Percentiles rank a stretch among this genome's conserved stretches.
Evolutionary conservation across 2,329 filamentous ascomycete genomes (phyloP).

Genomic region (Pyrenophora teres): DNA sequence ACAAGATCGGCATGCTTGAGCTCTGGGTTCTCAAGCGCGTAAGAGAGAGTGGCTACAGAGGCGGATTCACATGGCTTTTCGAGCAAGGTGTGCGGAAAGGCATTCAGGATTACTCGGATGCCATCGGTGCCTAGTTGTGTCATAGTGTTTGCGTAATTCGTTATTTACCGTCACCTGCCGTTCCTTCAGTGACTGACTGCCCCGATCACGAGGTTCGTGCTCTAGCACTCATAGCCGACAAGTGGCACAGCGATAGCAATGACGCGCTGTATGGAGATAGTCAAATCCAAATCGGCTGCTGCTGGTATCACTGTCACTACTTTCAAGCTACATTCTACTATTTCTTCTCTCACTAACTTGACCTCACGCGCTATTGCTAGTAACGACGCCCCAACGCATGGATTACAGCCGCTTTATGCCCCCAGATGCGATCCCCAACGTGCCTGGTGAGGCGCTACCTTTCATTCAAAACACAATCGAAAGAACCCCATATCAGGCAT

Average conservation of each 20-base stretch:
- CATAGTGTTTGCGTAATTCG: neutral
- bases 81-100: conserved; percentile 57
- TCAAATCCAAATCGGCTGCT: neutral
- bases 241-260: conserved; percentile 1
- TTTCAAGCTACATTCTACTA: neutral
- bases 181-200: neutral
- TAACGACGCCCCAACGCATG: neutral
- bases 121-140: conserved; percentile 20
- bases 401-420: neutral
- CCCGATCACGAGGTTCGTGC: neutral
- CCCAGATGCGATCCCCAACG: neutral
- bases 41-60: conserved; percentile 55
- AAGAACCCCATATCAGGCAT: conserved; percentile 23
- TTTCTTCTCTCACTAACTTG: neutral
- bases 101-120: conserved; percentile 47
- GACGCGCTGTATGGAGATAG: neutral
- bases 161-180: neutral
- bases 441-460: conserved; percentile 5
- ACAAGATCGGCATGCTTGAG: conserved; percentile 62
- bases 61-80: conserved; percentile 57
- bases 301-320: conserved; percentile 1
- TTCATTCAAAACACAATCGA: neutral
- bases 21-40: conserved; percentile 63
- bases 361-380: neutral
- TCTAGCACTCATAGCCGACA: neutral